A percentile compares a stretch with the other conserved stretches of the same genome.
These are phyloP conservation scores for Aspergillus terreus DNA, from an alignment of 2,329 filamentous ascomycete species.

Conservation along the genomic window DNA sequence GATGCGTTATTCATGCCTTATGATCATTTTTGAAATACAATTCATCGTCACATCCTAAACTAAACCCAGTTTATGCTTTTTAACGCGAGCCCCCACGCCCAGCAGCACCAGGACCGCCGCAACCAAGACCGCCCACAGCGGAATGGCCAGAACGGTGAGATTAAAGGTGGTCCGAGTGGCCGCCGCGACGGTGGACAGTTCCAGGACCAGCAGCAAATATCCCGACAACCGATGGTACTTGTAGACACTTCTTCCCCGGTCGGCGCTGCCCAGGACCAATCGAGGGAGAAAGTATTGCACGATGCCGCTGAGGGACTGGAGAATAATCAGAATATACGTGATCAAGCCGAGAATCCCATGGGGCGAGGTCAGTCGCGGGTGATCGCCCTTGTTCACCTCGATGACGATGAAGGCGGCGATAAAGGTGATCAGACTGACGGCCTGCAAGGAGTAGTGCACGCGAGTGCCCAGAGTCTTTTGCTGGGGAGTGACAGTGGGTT, in stretches of 20 bases:
- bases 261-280: slow-evolving; percentile 69
- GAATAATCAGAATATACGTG: slow-evolving; percentile 64
- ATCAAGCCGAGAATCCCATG: slow-evolving; percentile 81
- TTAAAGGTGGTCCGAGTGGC: slow-evolving; percentile 77
- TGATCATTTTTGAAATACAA: no score
- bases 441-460: slow-evolving; percentile 65
- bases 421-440: slow-evolving; percentile 48
- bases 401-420: slow-evolving; percentile 42
- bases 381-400: slow-evolving; percentile 72
- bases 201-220: slow-evolving; percentile 67
- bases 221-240: slow-evolving; percentile 83
- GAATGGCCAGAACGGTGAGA: slow-evolving; percentile 63
- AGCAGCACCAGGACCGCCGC: slow-evolving; percentile 62
- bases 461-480: slow-evolving; percentile 66
- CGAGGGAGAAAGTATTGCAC: slow-evolving; percentile 74
- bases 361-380: slow-evolving; percentile 66
- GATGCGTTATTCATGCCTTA: no score
- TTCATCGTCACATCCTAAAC: no score
- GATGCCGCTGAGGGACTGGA: slow-evolving; percentile 76
- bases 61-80: slow-evolving; percentile 74
- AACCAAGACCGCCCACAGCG: slow-evolving; percentile 71
- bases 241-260: slow-evolving; percentile 77
- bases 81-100: slow-evolving; percentile 74
- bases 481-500: slow-evolving; percentile 73
- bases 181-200: slow-evolving; percentile 69